A percentile compares a stretch with the other conserved stretches of the same genome.
Conservation (phyloP, 2,329 filamentous ascomycete genomes). For the Gaeumannomyces tritici region DNA sequence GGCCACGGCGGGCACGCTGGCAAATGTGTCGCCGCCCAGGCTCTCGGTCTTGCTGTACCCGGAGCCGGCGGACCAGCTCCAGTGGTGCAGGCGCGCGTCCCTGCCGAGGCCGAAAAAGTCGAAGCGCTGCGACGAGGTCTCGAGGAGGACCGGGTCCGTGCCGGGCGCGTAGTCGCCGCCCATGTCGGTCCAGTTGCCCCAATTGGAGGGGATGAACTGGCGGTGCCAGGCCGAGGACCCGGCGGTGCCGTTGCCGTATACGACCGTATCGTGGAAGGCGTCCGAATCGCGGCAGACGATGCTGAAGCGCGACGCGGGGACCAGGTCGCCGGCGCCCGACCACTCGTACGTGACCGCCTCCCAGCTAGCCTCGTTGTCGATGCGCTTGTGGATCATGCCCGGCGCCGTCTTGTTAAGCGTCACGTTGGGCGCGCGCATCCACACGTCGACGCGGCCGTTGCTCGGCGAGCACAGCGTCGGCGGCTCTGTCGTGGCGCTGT, state of each 20-base stretch:
- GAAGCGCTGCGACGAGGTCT: background rate
- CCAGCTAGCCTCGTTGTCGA: background rate
- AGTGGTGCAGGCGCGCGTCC: background rate
- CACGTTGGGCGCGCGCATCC: background rate
- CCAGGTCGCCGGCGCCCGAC: background rate
- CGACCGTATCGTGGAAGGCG: background rate
- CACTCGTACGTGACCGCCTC: background rate
- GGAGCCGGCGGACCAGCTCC: background rate
- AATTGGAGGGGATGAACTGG: background rate
- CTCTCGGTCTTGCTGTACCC: background rate
- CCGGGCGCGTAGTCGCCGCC: conserved; percentile 1
- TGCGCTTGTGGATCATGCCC: background rate
- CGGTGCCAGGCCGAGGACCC: background rate
- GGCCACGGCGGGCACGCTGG: background rate
- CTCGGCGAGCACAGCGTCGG: background rate
- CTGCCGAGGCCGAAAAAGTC: conserved; percentile 2
- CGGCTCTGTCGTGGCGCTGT: background rate
- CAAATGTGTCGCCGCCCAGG: background rate
- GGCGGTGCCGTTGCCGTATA: background rate
- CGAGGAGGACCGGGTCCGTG: conserved; percentile 2
- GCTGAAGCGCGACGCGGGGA: background rate
- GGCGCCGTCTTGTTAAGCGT: background rate
- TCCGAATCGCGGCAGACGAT: conserved; percentile 1
- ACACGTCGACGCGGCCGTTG: background rate
- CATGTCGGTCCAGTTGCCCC: background rate